Conservation (phyloP, 2,329 filamentous ascomycete species). For the Aureobasidium mangrovei region DNA sequence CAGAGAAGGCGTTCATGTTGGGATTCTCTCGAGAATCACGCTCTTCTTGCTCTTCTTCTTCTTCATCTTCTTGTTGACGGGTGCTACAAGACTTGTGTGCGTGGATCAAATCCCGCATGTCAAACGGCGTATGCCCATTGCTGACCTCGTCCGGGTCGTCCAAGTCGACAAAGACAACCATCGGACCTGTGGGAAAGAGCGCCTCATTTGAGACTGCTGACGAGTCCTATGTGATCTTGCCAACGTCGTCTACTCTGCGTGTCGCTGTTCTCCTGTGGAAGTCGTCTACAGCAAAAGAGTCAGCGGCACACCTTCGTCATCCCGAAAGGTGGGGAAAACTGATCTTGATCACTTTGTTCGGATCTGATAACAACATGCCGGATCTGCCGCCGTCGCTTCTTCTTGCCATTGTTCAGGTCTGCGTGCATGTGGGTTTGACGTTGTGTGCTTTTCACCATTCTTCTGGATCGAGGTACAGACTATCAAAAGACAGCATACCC, state of each 20-base stretch:
- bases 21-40: conserved; percentile 33
- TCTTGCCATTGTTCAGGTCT: too few relatives aligned
- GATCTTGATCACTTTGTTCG: background rate
- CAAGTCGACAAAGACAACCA: conserved; percentile 39
- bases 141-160: conserved; percentile 13
- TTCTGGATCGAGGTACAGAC: too few relatives aligned
- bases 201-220: background rate
- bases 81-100: background rate
- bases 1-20: conserved; percentile 52
- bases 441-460: too few relatives aligned
- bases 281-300: background rate
- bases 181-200: conserved; percentile 17
- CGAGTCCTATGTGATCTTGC: too few relatives aligned
- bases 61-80: background rate
- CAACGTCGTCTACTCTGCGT: background rate
- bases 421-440: too few relatives aligned
- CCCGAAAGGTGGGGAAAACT: background rate
- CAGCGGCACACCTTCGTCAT: background rate
- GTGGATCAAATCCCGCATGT: conserved; percentile 2
- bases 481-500: too few relatives aligned
- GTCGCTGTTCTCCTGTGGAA: background rate
- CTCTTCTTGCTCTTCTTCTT: conserved; percentile 17
- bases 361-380: background rate
- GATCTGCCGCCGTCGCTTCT: background rate
- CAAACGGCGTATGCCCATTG: conserved; percentile 12